A percentile compares a stretch with the other conserved stretches of the same genome.
Evolutionary conservation across 192 early-diverging fungal genomes (phyloP).

Genomic region (Podila verticillata): DNA sequence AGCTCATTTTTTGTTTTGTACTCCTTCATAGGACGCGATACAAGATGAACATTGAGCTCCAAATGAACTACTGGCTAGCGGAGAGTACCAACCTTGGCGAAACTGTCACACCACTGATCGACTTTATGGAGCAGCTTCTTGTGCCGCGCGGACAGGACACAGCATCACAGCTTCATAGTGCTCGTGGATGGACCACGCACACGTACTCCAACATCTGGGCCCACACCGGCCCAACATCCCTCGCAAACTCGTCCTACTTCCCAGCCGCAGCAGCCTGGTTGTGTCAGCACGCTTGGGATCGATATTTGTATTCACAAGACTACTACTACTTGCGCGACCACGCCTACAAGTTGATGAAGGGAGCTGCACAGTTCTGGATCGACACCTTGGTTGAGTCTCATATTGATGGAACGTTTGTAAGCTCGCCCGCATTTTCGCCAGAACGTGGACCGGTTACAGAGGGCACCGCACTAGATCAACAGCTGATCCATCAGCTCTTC

Average conservation of each 20-base stretch:
- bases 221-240: constrained; percentile 39
- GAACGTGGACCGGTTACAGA: constrained; percentile 35
- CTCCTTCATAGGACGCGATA: constrained; percentile 15
- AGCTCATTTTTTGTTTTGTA: neutral
- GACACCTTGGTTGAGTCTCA: constrained; percentile 11
- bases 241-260: constrained; percentile 30
- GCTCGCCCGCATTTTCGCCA: constrained; percentile 36
- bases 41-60: constrained; percentile 37
- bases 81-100: constrained; percentile 43
- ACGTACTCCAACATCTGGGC: constrained; percentile 50
- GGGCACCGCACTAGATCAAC: constrained; percentile 44
- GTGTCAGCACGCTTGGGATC: constrained; percentile 44
- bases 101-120: constrained; percentile 44
- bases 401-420: neutral
- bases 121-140: constrained; percentile 42
- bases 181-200: constrained; percentile 41
- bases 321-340: constrained; percentile 30
- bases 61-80: constrained; percentile 51
- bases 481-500: constrained; percentile 42
- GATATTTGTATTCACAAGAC: constrained; percentile 39
- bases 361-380: constrained; percentile 42
- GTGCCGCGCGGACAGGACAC: constrained; percentile 46
- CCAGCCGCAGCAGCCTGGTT: constrained; percentile 48
- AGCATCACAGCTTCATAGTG: constrained; percentile 27
- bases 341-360: constrained; percentile 49